These are phyloP conservation scores for Ganoderma sinense DNA, from an alignment of 1,284 basidiomycete genomes.

Conservation along the genomic window DNA sequence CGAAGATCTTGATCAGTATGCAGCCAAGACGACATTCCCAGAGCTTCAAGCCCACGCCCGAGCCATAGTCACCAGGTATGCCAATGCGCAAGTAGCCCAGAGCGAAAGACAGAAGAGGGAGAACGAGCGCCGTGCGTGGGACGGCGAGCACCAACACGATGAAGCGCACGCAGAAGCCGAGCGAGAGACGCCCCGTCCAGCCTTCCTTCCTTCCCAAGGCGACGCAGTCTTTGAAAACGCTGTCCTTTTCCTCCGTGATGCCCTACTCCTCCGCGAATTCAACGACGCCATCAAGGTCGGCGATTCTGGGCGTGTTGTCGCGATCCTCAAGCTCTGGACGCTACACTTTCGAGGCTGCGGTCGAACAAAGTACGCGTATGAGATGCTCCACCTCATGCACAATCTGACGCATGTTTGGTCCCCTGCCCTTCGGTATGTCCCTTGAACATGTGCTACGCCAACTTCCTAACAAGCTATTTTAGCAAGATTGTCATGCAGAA, in stretches of 20 bases:
- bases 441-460: no score
- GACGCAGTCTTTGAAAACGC: slow-evolving; percentile 46
- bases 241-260: slow-evolving; percentile 44
- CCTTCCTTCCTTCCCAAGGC: neutral
- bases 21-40: neutral
- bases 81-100: neutral
- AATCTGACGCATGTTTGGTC: slow-evolving; percentile 35
- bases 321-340: slow-evolving; percentile 42
- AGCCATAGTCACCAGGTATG: neutral
- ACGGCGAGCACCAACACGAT: no score
- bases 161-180: no score
- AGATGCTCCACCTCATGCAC: slow-evolving; percentile 48
- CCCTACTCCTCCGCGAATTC: slow-evolving; percentile 42
- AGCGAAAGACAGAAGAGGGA: neutral
- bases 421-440: no score
- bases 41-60: neutral
- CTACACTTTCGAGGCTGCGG: slow-evolving; percentile 40
- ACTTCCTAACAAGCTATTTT: no score
- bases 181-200: neutral
- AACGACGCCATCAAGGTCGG: slow-evolving; percentile 45
- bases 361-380: slow-evolving; percentile 47
- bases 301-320: slow-evolving; percentile 44
- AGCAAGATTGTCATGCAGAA: no score
- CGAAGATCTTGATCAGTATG: slow-evolving; percentile 1
- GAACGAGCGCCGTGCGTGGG: no score